phyloP scores from a whole-genome alignment of 306 rosid species.

The Luffa acutangula region DNA sequence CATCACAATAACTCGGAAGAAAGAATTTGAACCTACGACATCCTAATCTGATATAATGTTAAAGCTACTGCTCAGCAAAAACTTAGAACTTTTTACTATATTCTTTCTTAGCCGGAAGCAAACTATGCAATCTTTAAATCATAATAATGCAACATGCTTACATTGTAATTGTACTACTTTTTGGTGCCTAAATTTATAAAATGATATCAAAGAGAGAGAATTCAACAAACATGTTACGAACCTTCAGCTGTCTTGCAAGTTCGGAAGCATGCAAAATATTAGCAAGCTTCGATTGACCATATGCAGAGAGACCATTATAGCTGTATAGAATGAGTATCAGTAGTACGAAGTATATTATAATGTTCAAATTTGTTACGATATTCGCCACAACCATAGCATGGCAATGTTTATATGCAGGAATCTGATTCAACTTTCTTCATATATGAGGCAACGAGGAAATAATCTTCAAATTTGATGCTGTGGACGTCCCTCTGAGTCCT shows the following conservation, averaged over 20 bases:
- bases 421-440: neutral
- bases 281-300: constrained; percentile 83
- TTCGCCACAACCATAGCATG: neutral
- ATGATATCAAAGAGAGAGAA: neutral
- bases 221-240: constrained; percentile 11
- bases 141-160: neutral
- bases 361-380: neutral
- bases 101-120: neutral
- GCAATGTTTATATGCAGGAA: neutral
- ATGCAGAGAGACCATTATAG: constrained; percentile 47
- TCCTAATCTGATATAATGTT: neutral
- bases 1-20: too few species aligned
- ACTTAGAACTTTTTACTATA: neutral
- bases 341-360: neutral
- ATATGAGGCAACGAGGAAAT: neutral
- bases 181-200: neutral
- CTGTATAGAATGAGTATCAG: constrained; percentile 24
- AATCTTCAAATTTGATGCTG: neutral
- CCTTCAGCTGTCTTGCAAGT: constrained; percentile 53
- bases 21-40: neutral
- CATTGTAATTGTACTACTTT: neutral
- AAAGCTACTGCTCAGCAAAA: neutral
- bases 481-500: neutral
- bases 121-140: neutral
- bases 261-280: constrained; percentile 63